Conservation (phyloP, 176 grass and related monocot species). For the Puccinellia tenuiflora region DNA sequence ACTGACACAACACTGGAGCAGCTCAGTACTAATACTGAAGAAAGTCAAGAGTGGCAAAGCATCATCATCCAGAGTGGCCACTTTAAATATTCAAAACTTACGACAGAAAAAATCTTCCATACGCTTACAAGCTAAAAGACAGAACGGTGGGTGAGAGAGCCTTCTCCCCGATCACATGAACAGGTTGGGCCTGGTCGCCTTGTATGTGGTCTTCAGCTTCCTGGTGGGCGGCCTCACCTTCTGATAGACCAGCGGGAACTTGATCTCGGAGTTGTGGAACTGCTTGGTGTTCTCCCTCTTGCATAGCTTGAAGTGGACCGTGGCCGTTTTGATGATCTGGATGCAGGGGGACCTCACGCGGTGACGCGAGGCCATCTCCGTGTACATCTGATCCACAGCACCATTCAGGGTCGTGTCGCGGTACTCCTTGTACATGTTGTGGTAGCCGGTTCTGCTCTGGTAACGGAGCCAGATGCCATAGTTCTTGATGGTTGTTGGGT, state of each 20-base stretch:
- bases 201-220: constrained; percentile 79
- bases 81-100: background rate
- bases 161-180: constrained; percentile 42
- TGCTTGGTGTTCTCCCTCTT: constrained; percentile 89
- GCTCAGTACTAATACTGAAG: background rate
- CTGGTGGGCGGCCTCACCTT: constrained; percentile 67
- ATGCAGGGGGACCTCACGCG: constrained; percentile 64
- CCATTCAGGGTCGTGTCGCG: constrained; percentile 73
- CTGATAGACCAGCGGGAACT: constrained; percentile 69
- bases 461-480: constrained; percentile 82
- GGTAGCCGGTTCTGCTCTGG: constrained; percentile 84
- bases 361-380: constrained; percentile 81
- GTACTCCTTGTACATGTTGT: constrained; percentile 95
- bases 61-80: background rate
- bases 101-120: background rate
- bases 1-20: background rate
- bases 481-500: constrained; percentile 79
- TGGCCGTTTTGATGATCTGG: constrained; percentile 78
- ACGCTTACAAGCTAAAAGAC: background rate
- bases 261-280: constrained; percentile 72
- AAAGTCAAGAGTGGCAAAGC: background rate
- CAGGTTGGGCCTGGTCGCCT: constrained; percentile 66
- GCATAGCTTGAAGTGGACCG: constrained; percentile 54
- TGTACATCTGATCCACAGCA: constrained; percentile 84
- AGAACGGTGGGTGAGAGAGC: background rate